These are phyloP conservation scores for Clarireedia sp. DNA, from an alignment of 2,329 filamentous ascomycete species.

Conservation along the genomic window DNA sequence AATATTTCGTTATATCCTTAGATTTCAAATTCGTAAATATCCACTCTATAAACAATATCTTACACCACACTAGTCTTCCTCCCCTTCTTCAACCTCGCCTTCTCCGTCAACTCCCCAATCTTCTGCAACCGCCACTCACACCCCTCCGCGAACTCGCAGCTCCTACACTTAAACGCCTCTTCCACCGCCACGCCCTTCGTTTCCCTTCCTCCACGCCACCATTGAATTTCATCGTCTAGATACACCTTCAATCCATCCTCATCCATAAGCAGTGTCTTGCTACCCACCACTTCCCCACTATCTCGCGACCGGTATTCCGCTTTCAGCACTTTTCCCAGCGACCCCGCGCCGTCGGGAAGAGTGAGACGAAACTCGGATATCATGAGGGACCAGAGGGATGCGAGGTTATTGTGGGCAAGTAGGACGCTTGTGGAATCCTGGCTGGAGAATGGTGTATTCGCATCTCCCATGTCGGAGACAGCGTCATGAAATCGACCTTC, in stretches of 20 bases:
- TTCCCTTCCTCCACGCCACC: constrained; percentile 74
- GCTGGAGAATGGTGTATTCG: constrained; percentile 14
- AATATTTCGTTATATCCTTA: no score
- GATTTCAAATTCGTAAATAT: no score
- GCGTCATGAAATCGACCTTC: constrained; percentile 41
- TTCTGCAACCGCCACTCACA: constrained; percentile 72
- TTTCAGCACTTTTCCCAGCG: constrained; percentile 48
- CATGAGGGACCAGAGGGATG: constrained; percentile 54
- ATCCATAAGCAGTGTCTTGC: constrained; percentile 59
- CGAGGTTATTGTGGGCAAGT: constrained; percentile 50
- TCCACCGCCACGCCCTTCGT: constrained; percentile 71
- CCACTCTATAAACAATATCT: not conserved
- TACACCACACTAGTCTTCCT: constrained; percentile 4
- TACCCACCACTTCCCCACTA: constrained; percentile 46
- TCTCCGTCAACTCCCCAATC: constrained; percentile 47
- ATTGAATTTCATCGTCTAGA: constrained; percentile 62
- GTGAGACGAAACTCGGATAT: constrained; percentile 46
- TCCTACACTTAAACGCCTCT: constrained; percentile 81
- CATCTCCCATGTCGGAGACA: constrained; percentile 24
- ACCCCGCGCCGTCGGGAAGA: constrained; percentile 41
- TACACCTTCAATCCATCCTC: constrained; percentile 55
- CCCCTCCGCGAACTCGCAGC: constrained; percentile 71
- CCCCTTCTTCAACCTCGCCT: constrained; percentile 16
- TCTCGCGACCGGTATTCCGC: constrained; percentile 44
- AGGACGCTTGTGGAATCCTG: constrained; percentile 34